phyloP scores from a whole-genome alignment of 2,329 filamentous ascomycete species.

The Penicillium sclerotiorum region DNA sequence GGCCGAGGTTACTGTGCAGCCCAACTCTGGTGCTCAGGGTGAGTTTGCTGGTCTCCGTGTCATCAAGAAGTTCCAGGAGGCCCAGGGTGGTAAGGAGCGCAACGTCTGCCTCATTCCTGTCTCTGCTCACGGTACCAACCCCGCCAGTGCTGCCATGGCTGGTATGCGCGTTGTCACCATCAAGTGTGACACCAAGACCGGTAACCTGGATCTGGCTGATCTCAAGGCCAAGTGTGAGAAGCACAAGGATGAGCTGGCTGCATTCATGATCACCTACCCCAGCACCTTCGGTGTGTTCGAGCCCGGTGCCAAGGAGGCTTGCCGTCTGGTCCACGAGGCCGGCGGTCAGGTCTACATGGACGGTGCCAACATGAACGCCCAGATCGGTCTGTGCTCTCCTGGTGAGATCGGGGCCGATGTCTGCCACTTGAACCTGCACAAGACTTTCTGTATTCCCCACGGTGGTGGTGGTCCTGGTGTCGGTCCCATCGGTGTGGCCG shows the following conservation, averaged over 20 bases:
- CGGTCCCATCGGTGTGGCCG: conserved; percentile 88
- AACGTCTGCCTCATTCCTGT: conserved; percentile 94
- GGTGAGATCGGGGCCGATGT: conserved; percentile 95
- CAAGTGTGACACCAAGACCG: conserved; percentile 84
- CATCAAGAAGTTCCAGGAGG: conserved; percentile 81
- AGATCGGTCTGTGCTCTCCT: conserved; percentile 92
- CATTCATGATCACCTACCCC: conserved; percentile 97
- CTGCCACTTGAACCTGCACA: conserved; percentile 96
- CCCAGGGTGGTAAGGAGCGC: conserved; percentile 65
- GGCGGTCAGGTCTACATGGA: conserved; percentile 99
- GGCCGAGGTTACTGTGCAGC: conserved; percentile 84
- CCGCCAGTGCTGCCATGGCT: conserved; percentile 91
- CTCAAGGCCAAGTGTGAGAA: conserved; percentile 86
- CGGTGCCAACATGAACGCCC: conserved; percentile 97
- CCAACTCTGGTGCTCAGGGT: conserved; percentile 94
- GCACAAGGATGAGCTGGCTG: conserved; percentile 80
- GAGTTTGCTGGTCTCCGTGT: conserved; percentile 89
- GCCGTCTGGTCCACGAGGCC: conserved; percentile 79
- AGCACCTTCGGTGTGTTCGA: conserved; percentile 96
- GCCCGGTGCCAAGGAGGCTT: conserved; percentile 81
- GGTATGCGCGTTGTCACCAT: conserved; percentile 92
- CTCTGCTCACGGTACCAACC: conserved; percentile 94
- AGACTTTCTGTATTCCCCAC: conserved; percentile 98
- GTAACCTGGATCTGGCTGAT: conserved; percentile 86
- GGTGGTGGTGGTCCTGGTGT: conserved; percentile 92